Evolutionary conservation across 2,329 filamentous ascomycete species (phyloP), one percentile per base, ranked within the genome.

Genomic region (Sphaerostilbella broomeana): DNA sequence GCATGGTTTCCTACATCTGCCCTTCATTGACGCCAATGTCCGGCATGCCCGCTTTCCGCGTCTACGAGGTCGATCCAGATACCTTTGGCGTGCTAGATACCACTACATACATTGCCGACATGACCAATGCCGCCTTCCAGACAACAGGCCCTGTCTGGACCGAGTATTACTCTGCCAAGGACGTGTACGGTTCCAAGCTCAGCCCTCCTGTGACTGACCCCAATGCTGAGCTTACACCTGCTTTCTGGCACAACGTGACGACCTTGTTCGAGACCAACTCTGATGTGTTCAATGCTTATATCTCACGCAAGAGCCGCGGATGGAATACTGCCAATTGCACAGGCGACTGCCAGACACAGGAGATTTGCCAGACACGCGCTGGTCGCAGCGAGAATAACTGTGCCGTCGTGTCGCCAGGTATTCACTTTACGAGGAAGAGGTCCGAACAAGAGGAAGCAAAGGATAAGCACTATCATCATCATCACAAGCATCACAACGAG

Each of bases 201-300:
- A 51, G 44, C 20, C 66, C 70, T 25, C 63, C 69, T 2, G 47
- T 69, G 2, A 55, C 54, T 9, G 48, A 59, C 28, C 30, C 55
- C 3, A 55, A 54, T 8, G 61, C 62, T 4, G 56, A 79, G 47
- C 64, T 81, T 22, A 73, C 69, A 1, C 69, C 74, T 0, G 68
- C 67, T 1, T 78, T 78, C 55, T 79, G 75, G 75, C 75, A 78
- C 52, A 68, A 72, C 46, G 61, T 78, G 15, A 78, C 75, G 1
- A 58, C 58, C 1, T 52, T 59, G 3, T 67, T 79, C 34, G 67
- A 72, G 44, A 47, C 42, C 4, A 54, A 74, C 39, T 47, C 62
- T 3, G 44, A 51, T 0, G 53, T 63, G 2, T 77, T 78, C 47
- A 57, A 66, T 12, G 58, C 55, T 3, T 79, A 68, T 51, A 63